Conservation (phyloP, 140 eudicot species). For the Stevia rebaudiana region DNA sequence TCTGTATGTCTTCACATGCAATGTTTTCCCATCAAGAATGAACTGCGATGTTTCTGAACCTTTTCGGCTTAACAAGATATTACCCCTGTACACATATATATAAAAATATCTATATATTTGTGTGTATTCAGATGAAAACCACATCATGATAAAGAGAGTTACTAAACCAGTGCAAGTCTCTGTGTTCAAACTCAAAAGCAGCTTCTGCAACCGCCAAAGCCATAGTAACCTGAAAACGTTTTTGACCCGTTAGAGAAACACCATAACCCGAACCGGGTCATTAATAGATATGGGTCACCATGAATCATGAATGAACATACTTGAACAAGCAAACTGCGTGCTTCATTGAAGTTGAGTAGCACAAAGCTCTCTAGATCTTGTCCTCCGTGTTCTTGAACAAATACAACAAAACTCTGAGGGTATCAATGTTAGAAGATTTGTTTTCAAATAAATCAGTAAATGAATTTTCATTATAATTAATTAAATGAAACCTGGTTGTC, state of each 20-base stretch:
- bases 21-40: constrained; percentile 59
- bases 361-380: constrained; percentile 90
- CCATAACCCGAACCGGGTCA: not conserved
- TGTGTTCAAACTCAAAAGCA: constrained; percentile 92
- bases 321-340: constrained; percentile 82
- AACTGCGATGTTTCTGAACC: constrained; percentile 48
- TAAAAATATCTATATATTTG: too few relatives aligned
- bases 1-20: constrained; percentile 59
- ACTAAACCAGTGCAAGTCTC: constrained; percentile 95
- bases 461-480: not conserved
- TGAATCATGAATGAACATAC: constrained; percentile 27
- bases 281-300: not conserved
- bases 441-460: not conserved
- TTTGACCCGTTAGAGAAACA: not conserved
- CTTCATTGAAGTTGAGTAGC: constrained; percentile 74
- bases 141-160: constrained; percentile 3
- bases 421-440: constrained; percentile 3
- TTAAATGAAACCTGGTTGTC: constrained; percentile 60
- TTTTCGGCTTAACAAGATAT: constrained; percentile 70
- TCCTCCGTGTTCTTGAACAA: constrained; percentile 96
- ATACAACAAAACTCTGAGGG: constrained; percentile 73
- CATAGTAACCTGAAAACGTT: constrained; percentile 68
- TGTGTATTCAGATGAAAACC: too few relatives aligned
- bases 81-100: constrained; percentile 53
- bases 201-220: constrained; percentile 96